A percentile compares a stretch with the other conserved stretches of the same genome.
These are phyloP conservation scores for Vanderwaltozyma tropicalis DNA, from an alignment of 805 yeast species.

Conservation along the genomic window DNA sequence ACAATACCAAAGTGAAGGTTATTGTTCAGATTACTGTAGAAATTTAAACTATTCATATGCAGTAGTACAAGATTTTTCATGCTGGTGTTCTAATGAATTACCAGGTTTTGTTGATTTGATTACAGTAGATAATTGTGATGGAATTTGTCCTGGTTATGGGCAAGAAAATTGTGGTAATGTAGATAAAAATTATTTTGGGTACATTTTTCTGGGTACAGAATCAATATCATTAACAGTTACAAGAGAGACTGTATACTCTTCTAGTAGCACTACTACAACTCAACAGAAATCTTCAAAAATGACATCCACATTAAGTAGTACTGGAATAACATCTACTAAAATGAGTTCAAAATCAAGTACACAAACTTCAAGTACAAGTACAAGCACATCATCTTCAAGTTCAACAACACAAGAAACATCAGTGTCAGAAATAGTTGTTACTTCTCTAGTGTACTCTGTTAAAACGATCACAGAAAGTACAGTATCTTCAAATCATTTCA, in stretches of 20 bases:
- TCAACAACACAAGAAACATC: conserved; percentile 4
- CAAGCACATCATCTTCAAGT: conserved; percentile 1
- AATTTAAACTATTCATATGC: conserved; percentile 12
- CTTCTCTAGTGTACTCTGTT: conserved; percentile 14
- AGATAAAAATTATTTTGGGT: conserved; percentile 14
- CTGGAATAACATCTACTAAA: background rate
- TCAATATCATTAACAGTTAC: background rate
- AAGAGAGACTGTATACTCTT: background rate
- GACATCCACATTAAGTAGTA: background rate
- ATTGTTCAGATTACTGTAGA: conserved; percentile 2
- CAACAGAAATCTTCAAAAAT: conserved; percentile 3
- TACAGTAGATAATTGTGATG: conserved; percentile 12
- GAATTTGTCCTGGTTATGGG: conserved; percentile 20
- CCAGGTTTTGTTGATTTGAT: conserved; percentile 10
- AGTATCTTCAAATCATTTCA: conserved; percentile 1
- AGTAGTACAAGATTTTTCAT: conserved; percentile 15
- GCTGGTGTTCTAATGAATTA: conserved; percentile 20
- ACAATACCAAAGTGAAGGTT: conserved; percentile 5
- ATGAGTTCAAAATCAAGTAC: conserved; percentile 1
- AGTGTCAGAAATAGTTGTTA: conserved; percentile 2
- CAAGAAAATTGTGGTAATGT: conserved; percentile 20
- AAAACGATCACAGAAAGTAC: conserved; percentile 10
- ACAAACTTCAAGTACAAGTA: background rate
- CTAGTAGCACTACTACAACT: background rate
- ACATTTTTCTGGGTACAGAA: conserved; percentile 10